A percentile compares a stretch with the other conserved stretches of the same genome.
phyloP scores from a whole-genome alignment of 768 basidiomycete species.

The Naganishia antarctica region DNA sequence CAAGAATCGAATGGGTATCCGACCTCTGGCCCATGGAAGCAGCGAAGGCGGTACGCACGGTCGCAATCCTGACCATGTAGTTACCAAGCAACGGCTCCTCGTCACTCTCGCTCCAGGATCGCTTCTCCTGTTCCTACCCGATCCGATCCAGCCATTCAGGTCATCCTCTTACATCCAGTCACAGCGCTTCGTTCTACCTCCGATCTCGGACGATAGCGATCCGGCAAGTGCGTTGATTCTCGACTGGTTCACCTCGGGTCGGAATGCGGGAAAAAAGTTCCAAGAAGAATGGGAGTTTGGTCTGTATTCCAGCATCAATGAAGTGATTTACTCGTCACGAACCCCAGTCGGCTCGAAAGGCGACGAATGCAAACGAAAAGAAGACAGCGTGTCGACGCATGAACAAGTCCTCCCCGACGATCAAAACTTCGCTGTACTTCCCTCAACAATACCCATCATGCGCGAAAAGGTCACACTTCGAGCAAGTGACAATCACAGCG shows the following conservation, averaged over 20 bases:
- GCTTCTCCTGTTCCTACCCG: slow-evolving; percentile 74
- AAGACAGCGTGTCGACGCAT: too few relatives aligned
- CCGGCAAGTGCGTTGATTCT: slow-evolving; percentile 65
- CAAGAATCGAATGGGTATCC: slow-evolving; percentile 61
- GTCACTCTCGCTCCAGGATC: slow-evolving; percentile 57
- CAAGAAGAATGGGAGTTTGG: slow-evolving; percentile 86
- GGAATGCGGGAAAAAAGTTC: slow-evolving; percentile 50
- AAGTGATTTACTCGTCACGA: slow-evolving; percentile 56
- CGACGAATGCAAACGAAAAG: too few relatives aligned
- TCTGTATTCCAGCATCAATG: slow-evolving; percentile 77
- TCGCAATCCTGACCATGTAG: not conserved
- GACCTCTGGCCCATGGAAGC: slow-evolving; percentile 40
- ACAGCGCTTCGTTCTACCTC: slow-evolving; percentile 69
- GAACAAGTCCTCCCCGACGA: too few relatives aligned
- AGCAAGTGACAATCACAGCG: slow-evolving; percentile 55
- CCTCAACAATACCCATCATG: slow-evolving; percentile 35
- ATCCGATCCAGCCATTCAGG: slow-evolving; percentile 88
- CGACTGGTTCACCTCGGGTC: slow-evolving; percentile 89
- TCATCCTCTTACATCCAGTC: slow-evolving; percentile 74
- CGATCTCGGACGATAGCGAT: slow-evolving; percentile 40
- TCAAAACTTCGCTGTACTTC: too few relatives aligned
- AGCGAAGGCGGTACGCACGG: slow-evolving; percentile 22
- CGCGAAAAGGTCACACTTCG: slow-evolving; percentile 59
- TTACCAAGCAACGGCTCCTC: slow-evolving; percentile 63
- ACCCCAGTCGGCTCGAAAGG: too few relatives aligned